These are phyloP conservation scores for Aphanocladium album DNA, from an alignment of 2,329 filamentous ascomycete species.

Conservation along the genomic window DNA sequence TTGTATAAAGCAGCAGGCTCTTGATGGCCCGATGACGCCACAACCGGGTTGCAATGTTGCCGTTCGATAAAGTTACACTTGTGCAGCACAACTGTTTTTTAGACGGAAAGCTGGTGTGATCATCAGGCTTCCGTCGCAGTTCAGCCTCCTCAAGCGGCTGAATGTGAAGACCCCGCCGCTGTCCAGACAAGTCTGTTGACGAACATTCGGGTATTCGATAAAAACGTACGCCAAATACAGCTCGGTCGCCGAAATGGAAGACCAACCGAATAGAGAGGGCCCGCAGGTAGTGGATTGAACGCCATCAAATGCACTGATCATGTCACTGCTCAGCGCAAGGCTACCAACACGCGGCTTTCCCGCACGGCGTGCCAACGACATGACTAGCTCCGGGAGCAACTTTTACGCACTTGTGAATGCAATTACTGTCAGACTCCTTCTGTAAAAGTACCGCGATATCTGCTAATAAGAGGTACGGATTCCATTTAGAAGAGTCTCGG, in stretches of 20 bases:
- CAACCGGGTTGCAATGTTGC: neutral
- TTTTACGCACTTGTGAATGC: too few relatives aligned
- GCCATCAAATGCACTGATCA: neutral
- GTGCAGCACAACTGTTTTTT: neutral
- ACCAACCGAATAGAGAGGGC: neutral
- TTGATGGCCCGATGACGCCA: neutral
- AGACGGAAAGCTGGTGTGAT: neutral
- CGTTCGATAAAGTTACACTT: neutral
- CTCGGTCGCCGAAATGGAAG: conserved; percentile 1
- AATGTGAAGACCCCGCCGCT: neutral
- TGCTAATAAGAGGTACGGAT: too few relatives aligned
- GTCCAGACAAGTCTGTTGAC: too few relatives aligned
- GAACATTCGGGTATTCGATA: neutral
- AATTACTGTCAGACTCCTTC: too few relatives aligned
- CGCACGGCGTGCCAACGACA: neutral
- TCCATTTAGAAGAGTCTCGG: too few relatives aligned
- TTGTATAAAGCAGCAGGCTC: neutral
- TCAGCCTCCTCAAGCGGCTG: neutral
- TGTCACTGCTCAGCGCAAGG: neutral
- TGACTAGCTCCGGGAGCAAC: neutral
- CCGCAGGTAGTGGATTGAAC: neutral
- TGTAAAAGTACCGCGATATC: too few relatives aligned
- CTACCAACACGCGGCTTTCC: neutral
- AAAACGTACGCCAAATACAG: neutral
- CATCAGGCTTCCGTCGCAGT: neutral